phyloP scores from a whole-genome alignment of 1,284 basidiomycete species.

The Blastosporella zonata region DNA sequence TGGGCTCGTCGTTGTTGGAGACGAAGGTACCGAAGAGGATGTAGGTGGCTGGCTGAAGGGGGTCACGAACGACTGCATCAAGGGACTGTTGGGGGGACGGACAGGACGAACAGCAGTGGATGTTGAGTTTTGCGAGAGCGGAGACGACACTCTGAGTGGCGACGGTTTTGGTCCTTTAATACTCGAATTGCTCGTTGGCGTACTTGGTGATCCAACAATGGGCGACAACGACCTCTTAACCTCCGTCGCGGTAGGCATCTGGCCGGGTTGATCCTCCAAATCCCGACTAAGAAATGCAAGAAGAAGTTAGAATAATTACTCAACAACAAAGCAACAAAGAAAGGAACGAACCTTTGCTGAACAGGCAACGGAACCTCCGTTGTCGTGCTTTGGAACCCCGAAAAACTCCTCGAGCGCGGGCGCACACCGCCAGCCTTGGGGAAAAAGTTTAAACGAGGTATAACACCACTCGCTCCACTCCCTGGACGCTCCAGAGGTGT shows the following conservation, averaged over 20 bases:
- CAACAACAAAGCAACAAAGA: background rate
- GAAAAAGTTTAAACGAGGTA: slow-evolving; percentile 61
- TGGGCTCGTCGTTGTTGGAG: slow-evolving; percentile 19
- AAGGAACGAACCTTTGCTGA: slow-evolving; percentile 35
- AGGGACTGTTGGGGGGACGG: slow-evolving; percentile 27
- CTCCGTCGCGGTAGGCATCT: slow-evolving; percentile 22
- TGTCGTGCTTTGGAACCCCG: slow-evolving; percentile 50
- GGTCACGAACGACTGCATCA: slow-evolving; percentile 20
- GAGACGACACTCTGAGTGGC: slow-evolving; percentile 41
- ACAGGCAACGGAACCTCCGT: slow-evolving; percentile 30
- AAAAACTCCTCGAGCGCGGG: slow-evolving; percentile 73
- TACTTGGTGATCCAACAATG: slow-evolving; percentile 21
- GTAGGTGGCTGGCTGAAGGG: background rate
- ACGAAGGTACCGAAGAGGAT: slow-evolving; percentile 15
- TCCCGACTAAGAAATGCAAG: slow-evolving; percentile 23
- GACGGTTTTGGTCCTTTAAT: slow-evolving; percentile 20
- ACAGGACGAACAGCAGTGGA: slow-evolving; percentile 7
- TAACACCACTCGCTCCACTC: slow-evolving; percentile 25
- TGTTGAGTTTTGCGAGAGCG: slow-evolving; percentile 40
- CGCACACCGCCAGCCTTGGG: slow-evolving; percentile 49
- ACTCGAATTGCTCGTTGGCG: slow-evolving; percentile 16
- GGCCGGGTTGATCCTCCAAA: slow-evolving; percentile 19
- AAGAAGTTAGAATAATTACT: slow-evolving; percentile 3
- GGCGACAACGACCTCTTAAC: slow-evolving; percentile 26
- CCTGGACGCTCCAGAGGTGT: slow-evolving; percentile 2